Evolutionary conservation across 352 stramenopile genomes (phyloP).

Genomic region (Globisporangium takayamanum): DNA sequence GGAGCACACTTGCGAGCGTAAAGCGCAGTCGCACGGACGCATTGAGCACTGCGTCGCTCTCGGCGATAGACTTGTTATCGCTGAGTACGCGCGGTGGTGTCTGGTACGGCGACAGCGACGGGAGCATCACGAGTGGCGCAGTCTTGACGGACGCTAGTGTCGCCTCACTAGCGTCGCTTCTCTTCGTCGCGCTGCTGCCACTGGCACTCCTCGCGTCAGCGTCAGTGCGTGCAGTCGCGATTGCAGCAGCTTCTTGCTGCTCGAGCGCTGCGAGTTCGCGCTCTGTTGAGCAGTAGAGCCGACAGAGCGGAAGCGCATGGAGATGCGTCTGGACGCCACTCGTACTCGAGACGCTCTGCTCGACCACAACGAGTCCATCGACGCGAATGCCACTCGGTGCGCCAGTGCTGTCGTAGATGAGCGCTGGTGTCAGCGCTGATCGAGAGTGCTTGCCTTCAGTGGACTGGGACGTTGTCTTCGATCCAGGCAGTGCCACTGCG

Average conservation of each 20-base stretch:
- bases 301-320: slow-evolving; percentile 9
- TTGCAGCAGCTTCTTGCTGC: background rate
- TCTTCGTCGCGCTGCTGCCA: background rate
- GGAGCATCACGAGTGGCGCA: slow-evolving; percentile 12
- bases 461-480: background rate
- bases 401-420: slow-evolving; percentile 1
- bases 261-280: slow-evolving; percentile 2
- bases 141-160: background rate
- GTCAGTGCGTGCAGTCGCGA: background rate
- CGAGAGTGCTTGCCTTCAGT: background rate
- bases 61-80: background rate
- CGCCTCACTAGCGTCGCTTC: background rate
- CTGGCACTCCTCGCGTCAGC: background rate
- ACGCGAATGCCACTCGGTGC: slow-evolving; percentile 8
- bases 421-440: background rate
- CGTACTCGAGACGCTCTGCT: slow-evolving; percentile 5
- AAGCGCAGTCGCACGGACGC: background rate
- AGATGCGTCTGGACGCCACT: slow-evolving; percentile 4
- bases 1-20: slow-evolving; percentile 10
- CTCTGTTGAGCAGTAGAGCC: slow-evolving; percentile 5
- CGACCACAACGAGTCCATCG: slow-evolving; percentile 13
- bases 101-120: slow-evolving; percentile 13
- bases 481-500: too few relatives aligned
- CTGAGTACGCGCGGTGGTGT: background rate
- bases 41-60: background rate